Evolutionary conservation across 176 grass and related monocot genomes (phyloP).

Genomic region (Melocanna baccifera): DNA sequence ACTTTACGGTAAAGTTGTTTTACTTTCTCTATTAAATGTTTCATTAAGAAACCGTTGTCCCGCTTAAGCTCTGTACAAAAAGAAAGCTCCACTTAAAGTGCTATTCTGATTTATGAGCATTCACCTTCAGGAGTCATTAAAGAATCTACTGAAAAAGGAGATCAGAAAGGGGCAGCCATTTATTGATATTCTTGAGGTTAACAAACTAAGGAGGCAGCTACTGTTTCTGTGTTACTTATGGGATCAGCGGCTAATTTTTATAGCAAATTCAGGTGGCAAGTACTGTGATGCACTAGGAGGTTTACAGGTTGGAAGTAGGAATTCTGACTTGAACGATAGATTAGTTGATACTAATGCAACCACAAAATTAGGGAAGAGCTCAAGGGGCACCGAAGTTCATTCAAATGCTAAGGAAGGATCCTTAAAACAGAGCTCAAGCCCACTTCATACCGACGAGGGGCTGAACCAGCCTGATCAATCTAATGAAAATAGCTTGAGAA

Average conservation of each 20-base stretch:
- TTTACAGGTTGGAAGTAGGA: conserved; percentile 49
- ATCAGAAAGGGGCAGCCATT: conserved; percentile 50
- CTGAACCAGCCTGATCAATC: conserved; percentile 22
- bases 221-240: conserved; percentile 87
- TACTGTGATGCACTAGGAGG: conserved; percentile 37
- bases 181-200: conserved; percentile 95
- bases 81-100: neutral
- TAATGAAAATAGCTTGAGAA: conserved; percentile 31
- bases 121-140: conserved; percentile 65
- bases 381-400: conserved; percentile 33
- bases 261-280: conserved; percentile 59
- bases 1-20: conserved; percentile 66
- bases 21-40: conserved; percentile 36
- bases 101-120: conserved; percentile 37
- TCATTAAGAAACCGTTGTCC: neutral
- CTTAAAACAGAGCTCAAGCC: conserved; percentile 4
- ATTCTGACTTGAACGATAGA: conserved; percentile 39
- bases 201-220: conserved; percentile 73
- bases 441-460: conserved; percentile 24
- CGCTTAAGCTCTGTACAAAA: conserved; percentile 16
- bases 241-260: conserved; percentile 74
- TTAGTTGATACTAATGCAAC: conserved; percentile 21
- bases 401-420: conserved; percentile 35
- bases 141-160: conserved; percentile 64
- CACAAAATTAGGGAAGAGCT: conserved; percentile 41